Percentiles rank a stretch among this genome's conserved stretches.
Conservation (phyloP, 306 rosid genomes). For the Dryas octopetala region DNA sequence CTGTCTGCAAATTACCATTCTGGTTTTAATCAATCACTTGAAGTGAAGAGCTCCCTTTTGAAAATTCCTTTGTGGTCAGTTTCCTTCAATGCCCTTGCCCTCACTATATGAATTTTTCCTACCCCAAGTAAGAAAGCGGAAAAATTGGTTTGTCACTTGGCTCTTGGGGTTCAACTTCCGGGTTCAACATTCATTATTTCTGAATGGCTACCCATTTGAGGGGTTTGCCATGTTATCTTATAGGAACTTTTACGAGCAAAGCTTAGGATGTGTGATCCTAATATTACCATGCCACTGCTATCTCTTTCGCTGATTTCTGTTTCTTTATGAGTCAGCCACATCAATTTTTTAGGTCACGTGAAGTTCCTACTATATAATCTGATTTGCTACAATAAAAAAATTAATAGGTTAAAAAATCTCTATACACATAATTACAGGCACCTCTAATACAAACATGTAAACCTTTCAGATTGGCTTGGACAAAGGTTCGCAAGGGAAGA, state of each 20-base stretch:
- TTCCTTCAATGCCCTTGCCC: not conserved
- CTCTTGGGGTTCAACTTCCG: not conserved
- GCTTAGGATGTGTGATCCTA: not conserved
- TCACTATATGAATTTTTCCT: not conserved
- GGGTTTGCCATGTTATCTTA: not conserved
- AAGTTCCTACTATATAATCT: not conserved
- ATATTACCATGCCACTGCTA: not conserved
- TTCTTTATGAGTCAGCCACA: not conserved
- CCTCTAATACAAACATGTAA: not conserved
- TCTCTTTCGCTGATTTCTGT: not conserved
- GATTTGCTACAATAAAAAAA: not conserved
- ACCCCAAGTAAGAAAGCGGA: too few species aligned
- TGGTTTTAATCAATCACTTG: not conserved
- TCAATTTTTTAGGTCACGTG: not conserved
- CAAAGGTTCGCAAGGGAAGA: conserved; percentile 74
- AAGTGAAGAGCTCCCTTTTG: not conserved
- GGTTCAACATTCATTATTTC: not conserved
- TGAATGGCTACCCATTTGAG: not conserved
- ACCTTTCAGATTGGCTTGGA: conserved; percentile 77
- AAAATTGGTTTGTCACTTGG: not conserved
- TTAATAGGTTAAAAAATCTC: not conserved
- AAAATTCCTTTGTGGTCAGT: not conserved
- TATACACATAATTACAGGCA: not conserved
- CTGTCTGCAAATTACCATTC: not conserved
- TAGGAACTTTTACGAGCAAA: not conserved